Evolutionary conservation across 208 protist genomes (phyloP), one percentile per base, ranked within the genome.

Genomic region (Giardia duodenalis): DNA sequence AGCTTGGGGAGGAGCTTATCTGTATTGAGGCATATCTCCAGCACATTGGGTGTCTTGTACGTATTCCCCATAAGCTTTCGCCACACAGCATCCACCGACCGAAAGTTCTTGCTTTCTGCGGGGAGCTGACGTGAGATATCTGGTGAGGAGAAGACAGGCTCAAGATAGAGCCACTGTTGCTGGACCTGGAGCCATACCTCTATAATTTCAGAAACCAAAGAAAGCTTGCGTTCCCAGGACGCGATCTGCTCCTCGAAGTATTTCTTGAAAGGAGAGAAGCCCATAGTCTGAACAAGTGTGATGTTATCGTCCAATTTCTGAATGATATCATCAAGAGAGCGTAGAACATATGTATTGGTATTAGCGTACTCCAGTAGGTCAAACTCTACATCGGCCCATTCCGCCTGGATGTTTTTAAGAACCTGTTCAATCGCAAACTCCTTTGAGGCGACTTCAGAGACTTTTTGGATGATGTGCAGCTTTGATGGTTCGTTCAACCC

Each of bases 101-200:
- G 94, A 94, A 99, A 99, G 44, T 96, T 94, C 94, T 98, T 97
- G 0, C 96, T 96, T 94, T 98, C 97, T 90, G 97, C 95, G 88
- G 97, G 97, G 95, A 98, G 98, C 95, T 99, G 97, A 47, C 96
- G 96, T 19, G 96, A 95, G 93, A 99, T 98, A 67, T 96, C 95
- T 45, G 95, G 10, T 19, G 22, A 57, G 0, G 88, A 92, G 93
- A 98, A 98, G 76, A 98, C 98, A 46, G 47, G 39, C 47, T 95
- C 93, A 0, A 95, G 44, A 92, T 95, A 95, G 42, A 95, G 57
- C 93, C 94, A 95, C 1, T 39, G 2, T 44, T 67, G 44, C 90
- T 95, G 93, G n/a, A 57, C 57, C 0, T 92, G 67, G 30, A 95
- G 2, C 94, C 95, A 96, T 42, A 95, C 93, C 47, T 96, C 95